A percentile compares a stretch with the other conserved stretches of the same genome.
phyloP scores from a whole-genome alignment of 768 basidiomycete species.

The Psilocybe cubensis region DNA sequence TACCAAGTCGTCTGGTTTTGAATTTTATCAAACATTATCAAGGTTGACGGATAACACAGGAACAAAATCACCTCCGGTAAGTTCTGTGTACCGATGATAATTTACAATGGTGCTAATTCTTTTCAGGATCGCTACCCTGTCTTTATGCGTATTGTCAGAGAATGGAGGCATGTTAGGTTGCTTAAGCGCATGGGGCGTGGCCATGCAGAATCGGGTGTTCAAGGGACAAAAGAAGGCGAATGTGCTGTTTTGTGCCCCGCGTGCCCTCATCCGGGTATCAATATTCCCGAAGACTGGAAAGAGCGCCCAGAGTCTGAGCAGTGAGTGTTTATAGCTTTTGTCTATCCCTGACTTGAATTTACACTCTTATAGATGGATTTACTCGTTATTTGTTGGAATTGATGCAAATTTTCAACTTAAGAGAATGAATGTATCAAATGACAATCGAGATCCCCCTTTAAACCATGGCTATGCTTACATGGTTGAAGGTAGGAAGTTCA shows the following conservation, averaged over 20 bases:
- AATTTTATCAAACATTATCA: conserved; percentile 32
- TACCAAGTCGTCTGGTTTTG: conserved; percentile 32
- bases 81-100: not conserved
- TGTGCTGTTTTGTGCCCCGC: conserved; percentile 13
- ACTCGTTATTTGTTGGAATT: conserved; percentile 25
- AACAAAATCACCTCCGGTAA: conserved; percentile 20
- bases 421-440: conserved; percentile 24
- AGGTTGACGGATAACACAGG: conserved; percentile 31
- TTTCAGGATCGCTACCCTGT: conserved; percentile 6
- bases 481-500: conserved; percentile 26
- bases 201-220: not conserved
- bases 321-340: not conserved
- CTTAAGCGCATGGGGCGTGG: conserved; percentile 9
- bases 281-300: not conserved
- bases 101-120: not conserved
- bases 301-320: not conserved
- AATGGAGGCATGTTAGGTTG: conserved; percentile 6
- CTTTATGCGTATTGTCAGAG: conserved; percentile 3
- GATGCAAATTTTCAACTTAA: conserved; percentile 34
- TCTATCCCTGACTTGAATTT: not conserved
- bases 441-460: conserved; percentile 26
- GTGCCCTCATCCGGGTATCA: conserved; percentile 9
- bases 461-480: conserved; percentile 30
- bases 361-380: conserved; percentile 19
- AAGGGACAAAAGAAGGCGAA: conserved; percentile 3